Percentiles rank a stretch among this genome's conserved stretches.
These are phyloP conservation scores for Juglanconis juglandina DNA, from an alignment of 2,329 filamentous ascomycete genomes.

Conservation along the genomic window DNA sequence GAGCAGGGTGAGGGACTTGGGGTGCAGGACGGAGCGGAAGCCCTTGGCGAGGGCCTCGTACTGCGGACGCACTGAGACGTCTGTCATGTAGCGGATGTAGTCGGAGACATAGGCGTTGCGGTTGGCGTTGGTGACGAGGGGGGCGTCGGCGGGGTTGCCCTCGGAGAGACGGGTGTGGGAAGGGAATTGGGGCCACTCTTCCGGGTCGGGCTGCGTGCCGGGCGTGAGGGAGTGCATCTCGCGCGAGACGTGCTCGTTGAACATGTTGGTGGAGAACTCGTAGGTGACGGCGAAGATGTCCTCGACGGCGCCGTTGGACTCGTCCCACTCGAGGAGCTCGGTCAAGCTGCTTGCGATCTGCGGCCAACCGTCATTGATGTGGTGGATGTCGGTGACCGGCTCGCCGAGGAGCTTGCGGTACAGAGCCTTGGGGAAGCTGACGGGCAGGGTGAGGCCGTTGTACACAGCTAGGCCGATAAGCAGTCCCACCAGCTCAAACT, in stretches of 20 bases:
- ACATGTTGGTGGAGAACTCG: constrained; percentile 68
- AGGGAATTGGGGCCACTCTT: constrained; percentile 53
- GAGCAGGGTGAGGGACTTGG: constrained; percentile 69
- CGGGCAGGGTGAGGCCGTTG: constrained; percentile 85
- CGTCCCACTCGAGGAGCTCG: constrained; percentile 71
- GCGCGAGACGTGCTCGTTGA: constrained; percentile 55
- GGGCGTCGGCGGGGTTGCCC: constrained; percentile 51
- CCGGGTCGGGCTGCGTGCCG: constrained; percentile 4
- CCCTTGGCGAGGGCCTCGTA: constrained; percentile 77
- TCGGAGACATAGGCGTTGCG: constrained; percentile 75
- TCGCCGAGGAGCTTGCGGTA: constrained; percentile 76
- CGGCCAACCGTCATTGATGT: constrained; percentile 86
- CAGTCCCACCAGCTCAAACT: constrained; percentile 84
- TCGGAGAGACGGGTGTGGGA: constrained; percentile 23
- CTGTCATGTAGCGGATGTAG: constrained; percentile 80
- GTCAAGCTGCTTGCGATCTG: constrained; percentile 72
- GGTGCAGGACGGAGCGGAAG: constrained; percentile 71
- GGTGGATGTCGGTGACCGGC: constrained; percentile 65
- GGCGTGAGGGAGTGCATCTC: constrained; percentile 47
- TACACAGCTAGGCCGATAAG: constrained; percentile 88
- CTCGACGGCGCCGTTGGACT: constrained; percentile 69
- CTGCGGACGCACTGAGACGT: constrained; percentile 73
- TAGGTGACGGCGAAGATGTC: constrained; percentile 83
- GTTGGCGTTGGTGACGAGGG: constrained; percentile 77
- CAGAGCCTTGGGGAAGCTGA: constrained; percentile 81